A percentile compares a stretch with the other conserved stretches of the same genome.
These are phyloP conservation scores for Pseudogymnoascus sp. DNA, from an alignment of 2,329 filamentous ascomycete species.

Conservation along the genomic window DNA sequence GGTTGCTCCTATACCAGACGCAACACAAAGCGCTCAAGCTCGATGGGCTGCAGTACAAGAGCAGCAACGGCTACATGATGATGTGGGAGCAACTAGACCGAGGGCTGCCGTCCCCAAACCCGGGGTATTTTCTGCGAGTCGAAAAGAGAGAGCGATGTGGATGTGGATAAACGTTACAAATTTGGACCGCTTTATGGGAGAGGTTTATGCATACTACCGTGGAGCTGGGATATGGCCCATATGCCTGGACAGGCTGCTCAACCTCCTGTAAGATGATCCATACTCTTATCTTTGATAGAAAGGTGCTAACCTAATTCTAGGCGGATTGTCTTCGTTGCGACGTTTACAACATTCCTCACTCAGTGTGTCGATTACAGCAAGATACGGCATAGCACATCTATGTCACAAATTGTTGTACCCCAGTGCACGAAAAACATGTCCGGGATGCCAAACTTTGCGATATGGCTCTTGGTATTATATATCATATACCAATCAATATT, in stretches of 20 bases:
- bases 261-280: constrained; percentile 41
- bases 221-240: constrained; percentile 64
- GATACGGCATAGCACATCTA: constrained; percentile 44
- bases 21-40: constrained; percentile 28
- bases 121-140: constrained; percentile 41
- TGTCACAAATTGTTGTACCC: constrained; percentile 46
- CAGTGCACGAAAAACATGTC: constrained; percentile 43
- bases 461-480: constrained; percentile 57
- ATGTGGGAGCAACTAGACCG: constrained; percentile 20
- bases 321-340: constrained; percentile 58
- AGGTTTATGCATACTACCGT: constrained; percentile 61
- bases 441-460: constrained; percentile 30
- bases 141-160: constrained; percentile 62
- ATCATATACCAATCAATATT: constrained; percentile 53
- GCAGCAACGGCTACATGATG: constrained; percentile 41
- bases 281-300: neutral
- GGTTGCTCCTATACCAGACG: constrained; percentile 8
- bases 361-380: constrained; percentile 60
- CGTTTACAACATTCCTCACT: constrained; percentile 58
- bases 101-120: constrained; percentile 37
- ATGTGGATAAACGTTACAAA: constrained; percentile 65
- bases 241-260: constrained; percentile 46
- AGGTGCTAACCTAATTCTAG: constrained; percentile 27
- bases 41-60: constrained; percentile 48
- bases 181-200: constrained; percentile 58